Conservation (phyloP, 768 basidiomycete species). For the Calocybe indica region DNA sequence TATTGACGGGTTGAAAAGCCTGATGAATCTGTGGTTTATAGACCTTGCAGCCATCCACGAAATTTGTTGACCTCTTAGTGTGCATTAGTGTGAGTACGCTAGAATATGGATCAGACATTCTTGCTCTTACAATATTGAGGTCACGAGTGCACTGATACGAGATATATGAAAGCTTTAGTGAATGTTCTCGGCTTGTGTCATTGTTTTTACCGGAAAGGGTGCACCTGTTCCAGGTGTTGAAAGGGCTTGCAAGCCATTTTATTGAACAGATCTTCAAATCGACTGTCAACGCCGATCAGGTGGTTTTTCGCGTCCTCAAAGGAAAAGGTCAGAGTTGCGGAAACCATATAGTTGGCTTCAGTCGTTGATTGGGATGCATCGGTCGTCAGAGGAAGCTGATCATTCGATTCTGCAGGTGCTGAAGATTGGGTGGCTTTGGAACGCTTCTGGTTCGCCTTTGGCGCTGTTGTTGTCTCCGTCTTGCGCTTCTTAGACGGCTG, state of each 20-base stretch:
- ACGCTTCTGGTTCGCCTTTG: slow-evolving; percentile 11
- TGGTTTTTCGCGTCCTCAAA: slow-evolving; percentile 72
- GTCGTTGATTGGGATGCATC: slow-evolving; percentile 6
- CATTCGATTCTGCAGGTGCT: slow-evolving; percentile 1
- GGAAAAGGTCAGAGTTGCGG: slow-evolving; percentile 69
- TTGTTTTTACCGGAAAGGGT: slow-evolving; percentile 66
- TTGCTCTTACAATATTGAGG: slow-evolving; percentile 60
- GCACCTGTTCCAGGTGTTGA: slow-evolving; percentile 65
- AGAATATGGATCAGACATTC: neutral
- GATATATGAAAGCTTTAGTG: neutral
- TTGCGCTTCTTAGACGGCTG: slow-evolving; percentile 14
- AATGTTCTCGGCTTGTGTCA: neutral
- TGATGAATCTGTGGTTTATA: slow-evolving; percentile 73
- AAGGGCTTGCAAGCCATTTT: slow-evolving; percentile 71
- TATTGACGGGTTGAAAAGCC: slow-evolving; percentile 67
- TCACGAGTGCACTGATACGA: slow-evolving; percentile 53
- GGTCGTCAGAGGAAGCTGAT: neutral
- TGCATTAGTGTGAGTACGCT: neutral
- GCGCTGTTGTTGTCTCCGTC: slow-evolving; percentile 6
- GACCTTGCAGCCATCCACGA: slow-evolving; percentile 84
- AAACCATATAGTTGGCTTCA: slow-evolving; percentile 35
- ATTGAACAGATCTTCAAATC: slow-evolving; percentile 67
- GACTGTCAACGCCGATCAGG: slow-evolving; percentile 56
- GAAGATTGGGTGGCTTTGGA: slow-evolving; percentile 7
- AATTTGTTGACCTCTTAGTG: slow-evolving; percentile 66